Conservation (phyloP, 352 stramenopile genomes). For the Phytophthora cactorum region DNA sequence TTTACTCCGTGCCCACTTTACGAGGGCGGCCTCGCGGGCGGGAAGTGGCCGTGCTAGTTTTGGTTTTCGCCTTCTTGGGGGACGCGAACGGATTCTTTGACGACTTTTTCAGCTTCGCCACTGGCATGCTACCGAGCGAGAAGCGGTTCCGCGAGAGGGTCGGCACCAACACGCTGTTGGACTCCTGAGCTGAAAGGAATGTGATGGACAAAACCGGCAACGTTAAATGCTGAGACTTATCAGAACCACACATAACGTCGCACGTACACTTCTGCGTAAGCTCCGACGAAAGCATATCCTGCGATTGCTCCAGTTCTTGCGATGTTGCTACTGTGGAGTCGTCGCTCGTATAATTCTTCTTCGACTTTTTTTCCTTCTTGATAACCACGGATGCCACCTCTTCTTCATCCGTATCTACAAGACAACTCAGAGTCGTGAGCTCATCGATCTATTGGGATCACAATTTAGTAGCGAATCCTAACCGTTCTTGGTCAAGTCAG, state of each 20-base stretch:
- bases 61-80: slow-evolving; percentile 26
- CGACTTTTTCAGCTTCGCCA: slow-evolving; percentile 84
- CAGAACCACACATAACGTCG: neutral
- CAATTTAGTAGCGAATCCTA: slow-evolving; percentile 40
- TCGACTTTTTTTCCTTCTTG: slow-evolving; percentile 39
- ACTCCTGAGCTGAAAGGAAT: slow-evolving; percentile 47
- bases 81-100: slow-evolving; percentile 82
- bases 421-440: slow-evolving; percentile 22
- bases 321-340: slow-evolving; percentile 39
- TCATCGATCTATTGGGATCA: slow-evolving; percentile 24
- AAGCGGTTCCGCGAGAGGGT: slow-evolving; percentile 76
- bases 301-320: slow-evolving; percentile 50
- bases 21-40: slow-evolving; percentile 34
- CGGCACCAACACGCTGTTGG: slow-evolving; percentile 67
- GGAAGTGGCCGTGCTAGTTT: slow-evolving; percentile 13
- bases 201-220: neutral
- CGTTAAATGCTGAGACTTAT: slow-evolving; percentile 3
- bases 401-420: slow-evolving; percentile 42
- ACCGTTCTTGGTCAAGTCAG: slow-evolving; percentile 73
- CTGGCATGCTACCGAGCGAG: slow-evolving; percentile 75
- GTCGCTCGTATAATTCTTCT: slow-evolving; percentile 36
- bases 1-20: slow-evolving; percentile 43
- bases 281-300: slow-evolving; percentile 56
- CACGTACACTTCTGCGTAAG: slow-evolving; percentile 62
- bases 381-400: slow-evolving; percentile 17